Conservation (phyloP, 495 filamentous ascomycete species). For the Neurospora sp. region DNA sequence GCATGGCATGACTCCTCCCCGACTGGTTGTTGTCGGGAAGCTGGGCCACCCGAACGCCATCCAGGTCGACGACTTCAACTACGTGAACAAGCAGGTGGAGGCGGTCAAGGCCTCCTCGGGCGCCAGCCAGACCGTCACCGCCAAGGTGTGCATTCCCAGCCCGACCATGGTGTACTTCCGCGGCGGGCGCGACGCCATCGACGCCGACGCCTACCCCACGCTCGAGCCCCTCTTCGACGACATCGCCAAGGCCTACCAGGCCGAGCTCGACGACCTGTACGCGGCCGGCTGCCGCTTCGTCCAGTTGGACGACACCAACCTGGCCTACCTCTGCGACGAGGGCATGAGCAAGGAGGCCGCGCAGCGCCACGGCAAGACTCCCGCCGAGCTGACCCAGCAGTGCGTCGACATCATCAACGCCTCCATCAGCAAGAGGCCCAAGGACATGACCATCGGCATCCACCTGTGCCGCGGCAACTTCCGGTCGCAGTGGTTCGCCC, state of each 20-base stretch:
- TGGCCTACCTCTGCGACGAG: conserved; percentile 57
- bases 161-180: conserved; percentile 62
- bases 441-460: conserved; percentile 55
- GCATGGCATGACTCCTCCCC: conserved; percentile 34
- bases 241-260: conserved; percentile 50
- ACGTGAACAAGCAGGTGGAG: conserved; percentile 41
- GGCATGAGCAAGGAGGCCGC: conserved; percentile 53
- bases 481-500: conserved; percentile 49
- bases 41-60: conserved; percentile 37
- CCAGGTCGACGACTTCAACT: conserved; percentile 50
- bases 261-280: conserved; percentile 51
- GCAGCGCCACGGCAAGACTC: conserved; percentile 44
- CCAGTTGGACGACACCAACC: conserved; percentile 57
- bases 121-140: conserved; percentile 30
- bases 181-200: conserved; percentile 49
- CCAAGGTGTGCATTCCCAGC: conserved; percentile 55
- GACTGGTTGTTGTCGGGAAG: conserved; percentile 36
- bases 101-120: conserved; percentile 10
- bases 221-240: conserved; percentile 54
- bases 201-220: conserved; percentile 43
- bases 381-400: conserved; percentile 45
- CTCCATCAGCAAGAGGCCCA: conserved; percentile 43
- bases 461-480: conserved; percentile 58
- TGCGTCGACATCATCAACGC: conserved; percentile 57
- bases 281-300: conserved; percentile 52